phyloP scores from a whole-genome alignment of 768 basidiomycete species.

The Rhodotorula kratochvilovae region DNA sequence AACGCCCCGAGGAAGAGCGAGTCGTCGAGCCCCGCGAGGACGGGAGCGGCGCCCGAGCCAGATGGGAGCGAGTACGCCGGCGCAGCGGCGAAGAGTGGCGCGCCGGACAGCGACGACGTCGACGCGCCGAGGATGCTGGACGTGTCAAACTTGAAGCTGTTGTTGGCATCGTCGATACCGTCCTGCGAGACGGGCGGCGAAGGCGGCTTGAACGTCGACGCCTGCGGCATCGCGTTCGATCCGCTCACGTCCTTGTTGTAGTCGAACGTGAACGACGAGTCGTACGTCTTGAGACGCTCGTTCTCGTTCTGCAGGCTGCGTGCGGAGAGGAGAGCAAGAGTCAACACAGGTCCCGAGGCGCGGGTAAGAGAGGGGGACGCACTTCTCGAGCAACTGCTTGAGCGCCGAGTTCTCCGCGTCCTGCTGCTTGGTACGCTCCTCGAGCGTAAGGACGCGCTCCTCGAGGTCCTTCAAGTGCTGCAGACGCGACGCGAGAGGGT shows the following conservation, averaged over 20 bases:
- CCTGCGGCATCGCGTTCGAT: constrained; percentile 25
- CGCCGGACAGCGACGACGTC: neutral
- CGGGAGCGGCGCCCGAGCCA: neutral
- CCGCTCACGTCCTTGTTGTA: constrained; percentile 22
- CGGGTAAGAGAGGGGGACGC: neutral
- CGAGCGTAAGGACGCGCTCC: constrained; percentile 29
- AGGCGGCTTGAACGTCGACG: neutral
- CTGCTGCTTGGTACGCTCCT: constrained; percentile 11
- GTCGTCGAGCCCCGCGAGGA: constrained; percentile 3
- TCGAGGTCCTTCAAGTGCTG: constrained; percentile 69
- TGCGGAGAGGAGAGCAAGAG: neutral
- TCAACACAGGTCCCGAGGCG: neutral
- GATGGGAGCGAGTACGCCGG: neutral
- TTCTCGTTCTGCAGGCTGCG: constrained; percentile 29
- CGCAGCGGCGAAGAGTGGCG: neutral
- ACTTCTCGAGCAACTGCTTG: constrained; percentile 36
- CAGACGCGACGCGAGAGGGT: neutral
- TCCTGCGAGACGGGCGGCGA: neutral
- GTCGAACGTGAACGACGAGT: constrained; percentile 34
- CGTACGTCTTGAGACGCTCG: constrained; percentile 35
- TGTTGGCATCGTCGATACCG: neutral
- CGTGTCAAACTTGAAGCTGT: constrained; percentile 7
- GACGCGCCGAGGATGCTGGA: neutral
- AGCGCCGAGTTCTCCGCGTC: constrained; percentile 33
- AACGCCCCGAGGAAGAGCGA: constrained; percentile 11